phyloP scores from a whole-genome alignment of 2,329 filamentous ascomycete species.

The Periconia sp. region DNA sequence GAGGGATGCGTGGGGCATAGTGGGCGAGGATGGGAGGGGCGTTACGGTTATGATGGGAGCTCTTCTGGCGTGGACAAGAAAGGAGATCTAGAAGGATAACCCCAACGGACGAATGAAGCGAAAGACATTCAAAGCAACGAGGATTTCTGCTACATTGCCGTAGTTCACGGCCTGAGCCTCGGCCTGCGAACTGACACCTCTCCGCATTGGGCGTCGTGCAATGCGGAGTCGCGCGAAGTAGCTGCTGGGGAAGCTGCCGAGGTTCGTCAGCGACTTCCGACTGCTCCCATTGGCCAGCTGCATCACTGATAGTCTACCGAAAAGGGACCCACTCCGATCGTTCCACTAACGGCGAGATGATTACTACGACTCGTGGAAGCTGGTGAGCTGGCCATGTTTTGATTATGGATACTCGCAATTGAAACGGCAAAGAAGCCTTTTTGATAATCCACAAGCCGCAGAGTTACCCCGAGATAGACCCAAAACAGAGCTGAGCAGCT shows the following conservation, averaged over 20 bases:
- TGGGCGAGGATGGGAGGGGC: conserved; percentile 3
- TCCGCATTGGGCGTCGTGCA: conserved; percentile 1
- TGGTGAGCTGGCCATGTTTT: too few species aligned
- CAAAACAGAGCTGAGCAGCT: too few species aligned
- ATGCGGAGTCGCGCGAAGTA: not conserved
- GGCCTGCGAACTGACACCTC: not conserved
- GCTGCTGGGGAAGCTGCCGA: conserved; percentile 10
- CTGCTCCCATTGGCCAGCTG: conserved; percentile 5
- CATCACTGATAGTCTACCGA: not conserved
- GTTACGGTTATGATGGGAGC: not conserved
- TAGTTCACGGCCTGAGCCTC: not conserved
- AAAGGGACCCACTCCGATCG: not conserved
- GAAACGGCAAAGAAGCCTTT: too few species aligned
- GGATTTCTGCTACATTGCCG: conserved; percentile 4
- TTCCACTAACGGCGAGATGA: too few species aligned
- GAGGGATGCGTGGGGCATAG: conserved; percentile 44
- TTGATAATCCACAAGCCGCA: too few species aligned
- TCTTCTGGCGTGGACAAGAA: not conserved
- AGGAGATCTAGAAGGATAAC: not conserved
- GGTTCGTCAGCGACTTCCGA: conserved; percentile 7
- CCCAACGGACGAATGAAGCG: not conserved
- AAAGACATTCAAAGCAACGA: not conserved
- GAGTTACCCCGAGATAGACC: too few species aligned
- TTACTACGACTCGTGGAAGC: too few species aligned
- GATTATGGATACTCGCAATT: too few species aligned